Base-by-base conservation (phyloP, 768 basidiomycete genomes). In the Lanmaoa pseudosensibilis region DNA sequence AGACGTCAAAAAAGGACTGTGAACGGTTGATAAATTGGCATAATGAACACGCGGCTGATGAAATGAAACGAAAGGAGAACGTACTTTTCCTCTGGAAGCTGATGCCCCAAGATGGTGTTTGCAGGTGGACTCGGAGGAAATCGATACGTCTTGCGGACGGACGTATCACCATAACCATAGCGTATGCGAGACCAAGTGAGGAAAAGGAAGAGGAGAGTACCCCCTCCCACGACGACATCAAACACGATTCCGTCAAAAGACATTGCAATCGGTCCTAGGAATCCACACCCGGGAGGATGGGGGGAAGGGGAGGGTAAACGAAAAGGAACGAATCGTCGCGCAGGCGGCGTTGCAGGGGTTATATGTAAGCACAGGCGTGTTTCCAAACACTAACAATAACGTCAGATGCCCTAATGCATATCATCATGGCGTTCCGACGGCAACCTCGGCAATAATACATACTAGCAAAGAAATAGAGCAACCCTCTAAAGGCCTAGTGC, bases 1-100 rank as follows among this genome's bases (percentile, higher is more conserved):
- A 47, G 80, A 78, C 5, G 12, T 34, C 16, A 65, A 50, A 34
- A 53, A 63, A 1, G 52, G 27, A 1, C 59, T 64, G 27, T n/a
- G 6, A 34, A 39, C 7, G 19, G 36, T 55, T 5, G 33, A 15
- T 13, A 15, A 25, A 8, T 36, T 27, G 7, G 23, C 18, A 41
- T 18, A 3, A 9, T 13, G 27, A 53, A 13, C 27, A 13, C 11
- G 1, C 11, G 10, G 8, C 13, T 2, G 9, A 37, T 23, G 25
- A 34, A 4, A 10, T 2, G 36, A 46, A n/a, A 46, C 16, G 30
- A 25, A 25, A 54, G 32, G 16, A 25, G n/a, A 25, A 46, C 59
- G 4, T 18, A 60, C 59, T 52, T 40, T 56, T 57, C 40, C 10
- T 9, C 4, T 8, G 44, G 44, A 18, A 61, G 38, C 30, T 9